Conservation (phyloP, 2,329 filamentous ascomycete genomes). For the Rutstroemia sp. region DNA sequence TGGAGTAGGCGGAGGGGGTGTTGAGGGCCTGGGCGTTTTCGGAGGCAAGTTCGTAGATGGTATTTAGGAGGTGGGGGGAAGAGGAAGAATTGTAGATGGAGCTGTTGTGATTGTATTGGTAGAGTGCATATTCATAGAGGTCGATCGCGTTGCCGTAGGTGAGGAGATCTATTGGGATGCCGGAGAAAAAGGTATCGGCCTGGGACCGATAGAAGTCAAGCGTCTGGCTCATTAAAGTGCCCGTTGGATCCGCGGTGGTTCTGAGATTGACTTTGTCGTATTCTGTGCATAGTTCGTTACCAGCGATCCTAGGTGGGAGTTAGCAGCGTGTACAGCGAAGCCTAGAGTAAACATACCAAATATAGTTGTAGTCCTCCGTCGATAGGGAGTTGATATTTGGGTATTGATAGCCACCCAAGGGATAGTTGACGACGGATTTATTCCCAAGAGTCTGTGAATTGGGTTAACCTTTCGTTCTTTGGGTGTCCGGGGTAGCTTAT, state of each 20-base stretch:
- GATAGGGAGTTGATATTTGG: constrained; percentile 35
- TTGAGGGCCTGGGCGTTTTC: constrained; percentile 55
- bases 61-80: constrained; percentile 36
- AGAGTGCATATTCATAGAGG: constrained; percentile 54
- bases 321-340: background rate
- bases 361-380: constrained; percentile 3
- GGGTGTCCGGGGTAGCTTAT: background rate
- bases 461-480: background rate
- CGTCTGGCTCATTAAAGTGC: background rate
- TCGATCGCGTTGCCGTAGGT: constrained; percentile 40
- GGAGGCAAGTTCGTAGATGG: constrained; percentile 57
- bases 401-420: constrained; percentile 74
- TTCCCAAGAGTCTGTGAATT: constrained; percentile 46
- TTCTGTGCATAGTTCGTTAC: constrained; percentile 19
- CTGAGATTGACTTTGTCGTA: constrained; percentile 13
- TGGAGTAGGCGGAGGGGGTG: constrained; percentile 35
- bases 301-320: constrained; percentile 18
- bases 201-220: constrained; percentile 21
- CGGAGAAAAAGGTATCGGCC: constrained; percentile 15
- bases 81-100: constrained; percentile 38
- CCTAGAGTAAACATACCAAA: background rate
- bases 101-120: constrained; percentile 44
- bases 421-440: constrained; percentile 52
- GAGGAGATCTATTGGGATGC: constrained; percentile 12
- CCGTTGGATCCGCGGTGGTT: constrained; percentile 1